Percentiles rank a stretch among this genome's conserved stretches.
Evolutionary conservation across 768 basidiomycete genomes (phyloP).

Genomic region (Cubamyces sp.): DNA sequence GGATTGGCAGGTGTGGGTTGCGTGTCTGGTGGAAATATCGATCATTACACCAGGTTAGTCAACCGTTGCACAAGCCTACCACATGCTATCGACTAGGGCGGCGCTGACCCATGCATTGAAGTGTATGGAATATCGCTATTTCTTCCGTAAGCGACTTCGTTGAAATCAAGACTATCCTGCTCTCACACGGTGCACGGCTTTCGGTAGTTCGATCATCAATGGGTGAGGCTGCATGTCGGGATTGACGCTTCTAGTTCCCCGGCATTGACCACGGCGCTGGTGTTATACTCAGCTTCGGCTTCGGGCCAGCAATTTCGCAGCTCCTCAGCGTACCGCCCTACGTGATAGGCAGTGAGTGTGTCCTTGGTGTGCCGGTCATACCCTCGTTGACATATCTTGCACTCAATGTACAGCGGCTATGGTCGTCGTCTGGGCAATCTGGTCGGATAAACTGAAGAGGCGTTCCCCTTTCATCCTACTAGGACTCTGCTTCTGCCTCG

Average conservation of each 20-base stretch:
- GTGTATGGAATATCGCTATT: conserved; percentile 69
- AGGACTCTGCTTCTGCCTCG: conserved; percentile 51
- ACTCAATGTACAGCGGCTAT: conserved; percentile 46
- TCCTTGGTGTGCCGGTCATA: neutral
- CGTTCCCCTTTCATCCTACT: conserved; percentile 63
- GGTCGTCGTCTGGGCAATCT: conserved; percentile 55
- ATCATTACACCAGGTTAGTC: conserved; percentile 60
- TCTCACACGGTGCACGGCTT: neutral
- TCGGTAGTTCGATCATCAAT: conserved; percentile 19
- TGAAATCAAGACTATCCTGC: no score
- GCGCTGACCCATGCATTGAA: neutral
- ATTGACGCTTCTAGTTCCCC: neutral
- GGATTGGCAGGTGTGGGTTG: conserved; percentile 57
- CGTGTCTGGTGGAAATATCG: conserved; percentile 61
- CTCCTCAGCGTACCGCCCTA: conserved; percentile 72
- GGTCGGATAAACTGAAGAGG: conserved; percentile 57
- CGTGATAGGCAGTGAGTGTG: conserved; percentile 56
- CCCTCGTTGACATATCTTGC: neutral
- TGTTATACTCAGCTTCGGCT: conserved; percentile 52
- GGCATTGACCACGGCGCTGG: neutral
- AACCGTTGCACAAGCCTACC: neutral
- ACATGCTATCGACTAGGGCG: neutral
- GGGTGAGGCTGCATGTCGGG: conserved; percentile 2
- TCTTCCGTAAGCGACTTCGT: conserved; percentile 56
- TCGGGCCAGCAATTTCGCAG: conserved; percentile 57